phyloP scores from a whole-genome alignment of 1,284 basidiomycete genomes.

The Pseudozyma hubeiensis region DNA sequence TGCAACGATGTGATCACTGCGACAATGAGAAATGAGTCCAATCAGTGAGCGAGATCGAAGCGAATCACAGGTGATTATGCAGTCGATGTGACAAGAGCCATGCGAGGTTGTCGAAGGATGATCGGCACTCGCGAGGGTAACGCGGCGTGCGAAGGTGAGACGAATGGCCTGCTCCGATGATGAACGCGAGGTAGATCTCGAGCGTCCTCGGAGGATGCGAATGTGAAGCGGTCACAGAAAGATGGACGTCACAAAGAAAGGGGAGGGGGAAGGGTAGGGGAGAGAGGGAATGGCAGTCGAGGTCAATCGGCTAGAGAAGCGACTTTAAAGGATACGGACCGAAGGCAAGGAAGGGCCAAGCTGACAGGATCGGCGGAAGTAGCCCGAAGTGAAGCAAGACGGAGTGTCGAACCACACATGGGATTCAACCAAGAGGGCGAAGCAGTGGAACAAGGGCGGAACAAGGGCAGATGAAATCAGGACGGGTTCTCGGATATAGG shows the following conservation, averaged over 20 bases:
- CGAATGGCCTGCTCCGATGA: too few species aligned
- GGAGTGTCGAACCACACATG: too few species aligned
- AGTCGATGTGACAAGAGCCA: too few species aligned
- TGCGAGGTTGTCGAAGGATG: too few species aligned
- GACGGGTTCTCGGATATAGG: slow-evolving; percentile 1
- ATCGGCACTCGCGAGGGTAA: not conserved
- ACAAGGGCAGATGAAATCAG: not conserved
- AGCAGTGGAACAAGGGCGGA: not conserved
- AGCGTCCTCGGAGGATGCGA: too few species aligned
- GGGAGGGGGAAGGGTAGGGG: not conserved
- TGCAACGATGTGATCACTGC: not conserved
- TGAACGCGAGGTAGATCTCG: too few species aligned
- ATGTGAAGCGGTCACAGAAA: too few species aligned
- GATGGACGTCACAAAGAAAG: too few species aligned
- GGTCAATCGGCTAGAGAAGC: not conserved
- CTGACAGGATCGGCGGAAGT: slow-evolving; percentile 1
- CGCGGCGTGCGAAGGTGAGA: too few species aligned
- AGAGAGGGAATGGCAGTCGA: not conserved
- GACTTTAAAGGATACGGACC: slow-evolving; percentile 4
- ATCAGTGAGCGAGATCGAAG: not conserved
- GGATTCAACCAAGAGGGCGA: too few species aligned
- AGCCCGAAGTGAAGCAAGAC: too few species aligned
- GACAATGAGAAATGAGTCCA: not conserved
- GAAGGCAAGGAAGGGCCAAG: not conserved
- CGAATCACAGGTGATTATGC: too few species aligned